Evolutionary conservation across 768 basidiomycete genomes (phyloP), one percentile per base, ranked within the genome.

Genomic region (Sarcomyxa edulis): DNA sequence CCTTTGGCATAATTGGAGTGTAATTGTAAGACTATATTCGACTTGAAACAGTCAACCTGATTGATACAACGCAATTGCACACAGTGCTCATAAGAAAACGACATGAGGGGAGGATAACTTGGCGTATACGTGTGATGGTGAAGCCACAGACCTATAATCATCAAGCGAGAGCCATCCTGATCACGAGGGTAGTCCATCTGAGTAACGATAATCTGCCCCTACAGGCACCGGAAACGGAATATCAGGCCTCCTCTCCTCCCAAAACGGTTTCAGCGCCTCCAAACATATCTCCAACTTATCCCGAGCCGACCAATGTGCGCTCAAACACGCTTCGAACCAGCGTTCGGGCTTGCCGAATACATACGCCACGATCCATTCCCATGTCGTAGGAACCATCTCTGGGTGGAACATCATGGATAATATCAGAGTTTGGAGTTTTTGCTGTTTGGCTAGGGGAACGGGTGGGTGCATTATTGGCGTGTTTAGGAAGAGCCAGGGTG

Each of bases 321-420:
- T 44, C 32, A 53, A 33, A 20, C 53, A 46, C 8, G 48, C 55
- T 42, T 59, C 58, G 35, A 59, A 59, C 57, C 57, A 59, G 18
- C 57, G 58, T 37, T 59, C 57, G 12, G 58, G 43, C 28, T 39
- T 42, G 21, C 57, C 57, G 18, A 44, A 59, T 29, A 57, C 48
- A 33, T 54, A 42, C 32, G 55, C 55, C 23, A 54, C 32, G 39
- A 59, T 33, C 58, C 58, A 59, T 14, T 48, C 38, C 33, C 29
- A 33, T 20, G 46, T 32, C 32, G 35, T 34, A 19, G 41, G 45
- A 14, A 52, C 19, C 15, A 44, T 27, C 18, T 40, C 38, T 3
- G 37, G 39, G 27, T 43, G 44, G 41, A 47, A 45, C 40, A 54
- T 45, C 28, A 53, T 49, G 23, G 39, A 34, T 41, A 54, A 47